Evolutionary conservation across 352 stramenopile species (phyloP), one percentile per base, ranked within the genome.

Genomic region (Aphanomyces invadans): DNA sequence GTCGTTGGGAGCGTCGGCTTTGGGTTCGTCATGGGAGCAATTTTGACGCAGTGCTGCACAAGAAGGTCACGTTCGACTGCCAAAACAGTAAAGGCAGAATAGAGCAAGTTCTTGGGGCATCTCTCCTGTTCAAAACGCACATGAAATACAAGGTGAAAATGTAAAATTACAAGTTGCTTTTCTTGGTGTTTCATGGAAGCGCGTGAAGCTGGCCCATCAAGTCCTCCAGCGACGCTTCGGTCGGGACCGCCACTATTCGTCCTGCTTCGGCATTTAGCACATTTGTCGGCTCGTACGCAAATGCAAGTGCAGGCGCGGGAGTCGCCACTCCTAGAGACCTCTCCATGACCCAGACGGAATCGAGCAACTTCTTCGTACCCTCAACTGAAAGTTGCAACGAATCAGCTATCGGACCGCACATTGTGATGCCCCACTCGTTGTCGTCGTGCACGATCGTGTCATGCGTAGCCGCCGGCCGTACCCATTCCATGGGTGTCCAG

Each of bases 361-460:
- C n/a, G n/a, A 2, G 87, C 63, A 15, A 78, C 78, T 15, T 79
- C 83, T 4, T 78, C 74, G 23, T 87, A 65, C 33, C 70, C 74
- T 17, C 54, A 56, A 25, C 64, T 33, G 19, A 36, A 32, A 53
- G 17, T 63, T 21, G 25, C 53, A 15, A 71, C 65, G 1, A n/a
- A n/a, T 56, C 32, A n/a, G 70, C 71, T 17, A 74, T 68, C n/a
- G 67, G 71, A 25, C 70, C 71, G 17, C 72, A 71, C 0, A 92
- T 67, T 38, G 92, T 82, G 61, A 96, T 96, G 26, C 88, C 88
- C 88, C 88, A 96, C 66, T 94, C 88, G 60, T 95, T 95, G 52
- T 90, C 74, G 2, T 78, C 74, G 29, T 95, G 86, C 44, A 80
- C 70, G 42, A 90, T 81, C 3, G 69, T 70, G 19, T 76, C 15